Base-by-base conservation (phyloP, 2,329 filamentous ascomycete species). In the Penicillium sp. region DNA sequence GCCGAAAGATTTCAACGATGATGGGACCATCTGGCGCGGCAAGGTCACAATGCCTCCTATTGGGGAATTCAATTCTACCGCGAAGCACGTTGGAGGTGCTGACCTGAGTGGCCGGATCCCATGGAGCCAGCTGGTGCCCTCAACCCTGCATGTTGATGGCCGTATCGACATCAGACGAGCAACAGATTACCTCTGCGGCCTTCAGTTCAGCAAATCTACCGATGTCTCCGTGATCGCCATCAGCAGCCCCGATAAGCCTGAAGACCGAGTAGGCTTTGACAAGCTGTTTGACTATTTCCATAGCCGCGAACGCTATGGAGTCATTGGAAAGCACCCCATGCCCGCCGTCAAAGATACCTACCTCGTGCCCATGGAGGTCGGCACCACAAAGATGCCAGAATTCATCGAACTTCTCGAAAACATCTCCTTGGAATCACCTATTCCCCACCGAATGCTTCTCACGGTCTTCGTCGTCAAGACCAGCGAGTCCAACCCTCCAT, bases 331-430 rank as follows among this genome's bases (percentile, higher is more conserved):
- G 64, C 87, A 88, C 67, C 80, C 81, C 1, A 73, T 84, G 27
- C 80, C 83, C 16, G 86, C 89, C 52, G 87, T 96, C 41, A 86
- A 90, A 52, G 92, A 97, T 65, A 88, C 91, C 1, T 97, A 97
- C 67, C 80, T 97, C 28, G 86, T 96, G 9, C 92, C 93, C 0
- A 82, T 97, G 4, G 82, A 89, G 28, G 79, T 84, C 4, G 89
- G 88, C 22, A 77, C 81, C 22, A 74, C 72, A 29, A 73, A 74
- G 41, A 80, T 92, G 36, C 92, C 93, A 0, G 88, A 91, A 54
- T 95, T 96, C 61, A 83, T 96, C 68, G 81, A 89, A 53, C 87
- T 95, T 63, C 79, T 97, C n/a, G 85, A 89, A 55, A 87, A 92
- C 60, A 91, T 91, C 66, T 81, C 82, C 27, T 80, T 96, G 28